These are phyloP conservation scores for thale cress (Arabidopsis thaliana) DNA, from an alignment of 345 rosid species.

Conservation along the genomic window TAIR10.1 NC_003076.8:12737001-12737500, in stretches of 20 bases:
- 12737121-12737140: conserved; percentile 50
- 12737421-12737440: conserved; percentile 51
- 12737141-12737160: conserved; percentile 52
- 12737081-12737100: conserved; percentile 52
- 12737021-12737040: not conserved
- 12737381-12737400: conserved; percentile 54
- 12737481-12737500: conserved; percentile 73
- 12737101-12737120: conserved; percentile 72
- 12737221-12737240: conserved; percentile 84
- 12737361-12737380: conserved; percentile 68
- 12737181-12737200: conserved; percentile 54
- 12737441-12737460: conserved; percentile 75
- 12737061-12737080: conserved; percentile 22
- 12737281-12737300: conserved; percentile 61
- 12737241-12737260: conserved; percentile 65
- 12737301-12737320: conserved; percentile 66
- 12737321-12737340: conserved; percentile 70
- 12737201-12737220: conserved; percentile 76
- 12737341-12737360: conserved; percentile 80
- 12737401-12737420: conserved; percentile 78
- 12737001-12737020: not conserved
- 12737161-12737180: conserved; percentile 61
- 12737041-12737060: not conserved
- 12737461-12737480: conserved; percentile 69
- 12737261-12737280: conserved; percentile 50